A percentile compares a stretch with the other conserved stretches of the same genome.
Conservation (phyloP, 305 asterid genomes). For the Rubia tinctorum region DNA sequence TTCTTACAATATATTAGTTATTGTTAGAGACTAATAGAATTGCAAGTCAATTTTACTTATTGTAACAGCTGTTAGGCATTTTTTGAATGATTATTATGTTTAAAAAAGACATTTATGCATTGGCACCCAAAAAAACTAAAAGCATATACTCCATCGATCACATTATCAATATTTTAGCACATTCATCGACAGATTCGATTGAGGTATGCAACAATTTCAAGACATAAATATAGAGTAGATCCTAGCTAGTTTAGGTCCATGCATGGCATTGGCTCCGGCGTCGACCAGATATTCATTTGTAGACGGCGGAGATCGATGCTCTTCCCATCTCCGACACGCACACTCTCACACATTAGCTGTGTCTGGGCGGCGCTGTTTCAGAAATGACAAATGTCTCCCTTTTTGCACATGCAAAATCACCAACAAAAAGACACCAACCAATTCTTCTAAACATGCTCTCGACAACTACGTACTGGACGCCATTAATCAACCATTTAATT, state of each 20-base stretch:
- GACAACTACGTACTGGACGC: not conserved
- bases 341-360: not conserved
- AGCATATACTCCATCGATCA: not conserved
- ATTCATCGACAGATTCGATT: not conserved
- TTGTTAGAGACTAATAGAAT: too few relatives aligned
- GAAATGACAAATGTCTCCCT: not conserved
- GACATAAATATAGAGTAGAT: not conserved
- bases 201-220: constrained; percentile 5
- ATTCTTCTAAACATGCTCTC: not conserved
- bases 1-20: too few relatives aligned
- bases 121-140: too few relatives aligned
- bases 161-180: not conserved
- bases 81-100: too few relatives aligned
- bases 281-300: constrained; percentile 12
- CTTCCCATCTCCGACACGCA: not conserved
- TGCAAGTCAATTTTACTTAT: too few relatives aligned
- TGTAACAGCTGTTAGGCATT: too few relatives aligned
- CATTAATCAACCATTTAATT: not conserved
- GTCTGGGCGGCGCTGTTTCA: not conserved
- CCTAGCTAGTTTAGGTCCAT: not conserved
- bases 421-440: not conserved
- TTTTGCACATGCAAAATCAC: not conserved
- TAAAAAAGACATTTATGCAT: too few relatives aligned
- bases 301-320: not conserved
- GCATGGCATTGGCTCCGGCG: constrained; percentile 8